Evolutionary conservation across 129 eudicot species (phyloP).

Genomic region (Escallonia herrerae): DNA sequence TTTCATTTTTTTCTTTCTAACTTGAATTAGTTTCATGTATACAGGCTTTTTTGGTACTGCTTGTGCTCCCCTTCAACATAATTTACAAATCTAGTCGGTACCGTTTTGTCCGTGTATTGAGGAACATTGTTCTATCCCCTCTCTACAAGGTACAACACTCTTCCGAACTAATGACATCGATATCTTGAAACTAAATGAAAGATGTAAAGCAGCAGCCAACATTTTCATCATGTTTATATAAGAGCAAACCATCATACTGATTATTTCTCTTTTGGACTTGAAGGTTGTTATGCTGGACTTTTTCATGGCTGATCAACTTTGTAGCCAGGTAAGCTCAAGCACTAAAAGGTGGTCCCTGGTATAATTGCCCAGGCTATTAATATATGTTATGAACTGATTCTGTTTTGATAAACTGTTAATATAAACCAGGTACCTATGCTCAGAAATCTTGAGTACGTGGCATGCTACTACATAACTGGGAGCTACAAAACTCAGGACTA

Average conservation of each 20-base stretch:
- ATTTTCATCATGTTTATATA: too few relatives aligned
- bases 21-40: neutral
- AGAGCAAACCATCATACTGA: neutral
- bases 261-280: neutral
- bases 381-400: neutral
- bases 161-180: too few relatives aligned
- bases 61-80: constrained; percentile 81
- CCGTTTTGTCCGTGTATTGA: constrained; percentile 57
- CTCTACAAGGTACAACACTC: constrained; percentile 50
- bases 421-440: constrained; percentile 75
- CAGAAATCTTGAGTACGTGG: constrained; percentile 76
- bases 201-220: too few relatives aligned
- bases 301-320: constrained; percentile 99
- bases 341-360: neutral
- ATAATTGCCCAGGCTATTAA: neutral
- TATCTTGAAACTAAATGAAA: too few relatives aligned
- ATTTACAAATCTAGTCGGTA: constrained; percentile 77
- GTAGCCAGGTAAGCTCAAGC: constrained; percentile 74
- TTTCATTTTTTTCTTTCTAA: neutral
- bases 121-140: constrained; percentile 82
- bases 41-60: constrained; percentile 52
- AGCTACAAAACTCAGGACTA: constrained; percentile 91
- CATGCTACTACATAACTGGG: constrained; percentile 88
- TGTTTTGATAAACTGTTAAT: neutral
- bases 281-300: constrained; percentile 87